A percentile compares a stretch with the other conserved stretches of the same genome.
Evolutionary conservation across 805 yeast genomes (phyloP).

Genomic region (Cyberlindnera lachancei): DNA sequence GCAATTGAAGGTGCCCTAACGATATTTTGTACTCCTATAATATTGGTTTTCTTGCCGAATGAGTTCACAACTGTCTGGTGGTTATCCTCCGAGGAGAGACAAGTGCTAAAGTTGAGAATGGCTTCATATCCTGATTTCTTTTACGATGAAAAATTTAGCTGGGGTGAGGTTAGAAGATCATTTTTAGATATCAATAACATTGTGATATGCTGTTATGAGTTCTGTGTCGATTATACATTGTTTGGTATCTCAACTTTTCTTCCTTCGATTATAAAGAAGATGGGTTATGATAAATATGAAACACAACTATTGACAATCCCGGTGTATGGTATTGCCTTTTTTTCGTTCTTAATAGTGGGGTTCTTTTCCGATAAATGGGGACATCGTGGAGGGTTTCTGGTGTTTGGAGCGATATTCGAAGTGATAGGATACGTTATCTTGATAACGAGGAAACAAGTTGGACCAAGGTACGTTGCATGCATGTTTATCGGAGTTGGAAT

Average conservation of each 20-base stretch:
- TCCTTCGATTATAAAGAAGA: conserved; percentile 35
- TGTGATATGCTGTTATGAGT: conserved; percentile 32
- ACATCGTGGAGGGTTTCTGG: conserved; percentile 29
- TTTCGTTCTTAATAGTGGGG: conserved; percentile 25
- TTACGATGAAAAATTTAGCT: conserved; percentile 30
- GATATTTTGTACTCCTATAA: conserved; percentile 28
- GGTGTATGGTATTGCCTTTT: conserved; percentile 30
- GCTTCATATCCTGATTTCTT: conserved; percentile 27
- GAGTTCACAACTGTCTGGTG: conserved; percentile 31
- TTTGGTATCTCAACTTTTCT: conserved; percentile 40
- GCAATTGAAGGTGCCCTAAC: conserved; percentile 44
- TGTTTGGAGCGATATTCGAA: conserved; percentile 27
- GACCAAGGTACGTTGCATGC: conserved; percentile 32
- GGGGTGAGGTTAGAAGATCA: conserved; percentile 30
- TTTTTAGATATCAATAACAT: conserved; percentile 31
- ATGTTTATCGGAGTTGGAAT: conserved; percentile 32
- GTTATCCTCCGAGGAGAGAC: conserved; percentile 33
- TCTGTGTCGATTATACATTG: conserved; percentile 34
- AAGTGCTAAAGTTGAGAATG: conserved; percentile 28
- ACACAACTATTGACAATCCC: conserved; percentile 41
- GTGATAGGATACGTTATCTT: conserved; percentile 28
- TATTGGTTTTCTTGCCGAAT: conserved; percentile 32
- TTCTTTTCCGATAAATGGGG: conserved; percentile 25
- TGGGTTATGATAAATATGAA: conserved; percentile 34
- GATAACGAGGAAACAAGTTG: conserved; percentile 25